Conservation (phyloP, 2,329 filamentous ascomycete species). For the Verticillium klebahnii region DNA sequence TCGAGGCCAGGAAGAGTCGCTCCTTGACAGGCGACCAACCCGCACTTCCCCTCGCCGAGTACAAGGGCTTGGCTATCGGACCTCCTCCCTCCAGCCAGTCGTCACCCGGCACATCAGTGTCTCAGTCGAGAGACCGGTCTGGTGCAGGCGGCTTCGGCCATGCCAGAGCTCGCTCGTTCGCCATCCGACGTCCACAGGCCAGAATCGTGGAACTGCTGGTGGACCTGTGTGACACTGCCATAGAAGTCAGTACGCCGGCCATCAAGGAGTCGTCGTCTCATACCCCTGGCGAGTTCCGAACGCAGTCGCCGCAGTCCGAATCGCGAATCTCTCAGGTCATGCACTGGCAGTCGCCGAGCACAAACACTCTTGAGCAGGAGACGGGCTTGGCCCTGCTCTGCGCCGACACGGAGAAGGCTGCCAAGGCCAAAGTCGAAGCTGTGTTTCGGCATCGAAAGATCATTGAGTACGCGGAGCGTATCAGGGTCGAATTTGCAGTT, state of each 20-base stretch:
- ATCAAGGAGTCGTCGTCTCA: constrained; percentile 78
- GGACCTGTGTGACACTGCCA: constrained; percentile 90
- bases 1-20: constrained; percentile 73
- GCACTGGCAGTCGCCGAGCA: constrained; percentile 94
- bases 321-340: constrained; percentile 89
- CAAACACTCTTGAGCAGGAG: constrained; percentile 87
- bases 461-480: constrained; percentile 92
- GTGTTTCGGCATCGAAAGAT: constrained; percentile 88
- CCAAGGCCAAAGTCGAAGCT: constrained; percentile 86
- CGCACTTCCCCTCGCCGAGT: constrained; percentile 62
- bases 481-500: constrained; percentile 87
- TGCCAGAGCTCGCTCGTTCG: constrained; percentile 79
- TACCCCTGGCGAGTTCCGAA: constrained; percentile 72
- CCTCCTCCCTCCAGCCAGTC: constrained; percentile 66
- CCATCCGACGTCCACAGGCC: constrained; percentile 80
- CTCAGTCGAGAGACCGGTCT: constrained; percentile 68
- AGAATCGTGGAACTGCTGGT: constrained; percentile 92
- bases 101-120: constrained; percentile 66
- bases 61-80: constrained; percentile 84
- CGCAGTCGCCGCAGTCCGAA: constrained; percentile 93
- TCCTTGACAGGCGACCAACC: constrained; percentile 51
- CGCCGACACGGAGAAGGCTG: constrained; percentile 79
- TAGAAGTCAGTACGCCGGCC: constrained; percentile 90
- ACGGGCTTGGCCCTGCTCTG: constrained; percentile 85
- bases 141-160: constrained; percentile 70